Evolutionary conservation across 108 stramenopile species (phyloP).

Genomic region (Stephanodiscus minutulus): DNA sequence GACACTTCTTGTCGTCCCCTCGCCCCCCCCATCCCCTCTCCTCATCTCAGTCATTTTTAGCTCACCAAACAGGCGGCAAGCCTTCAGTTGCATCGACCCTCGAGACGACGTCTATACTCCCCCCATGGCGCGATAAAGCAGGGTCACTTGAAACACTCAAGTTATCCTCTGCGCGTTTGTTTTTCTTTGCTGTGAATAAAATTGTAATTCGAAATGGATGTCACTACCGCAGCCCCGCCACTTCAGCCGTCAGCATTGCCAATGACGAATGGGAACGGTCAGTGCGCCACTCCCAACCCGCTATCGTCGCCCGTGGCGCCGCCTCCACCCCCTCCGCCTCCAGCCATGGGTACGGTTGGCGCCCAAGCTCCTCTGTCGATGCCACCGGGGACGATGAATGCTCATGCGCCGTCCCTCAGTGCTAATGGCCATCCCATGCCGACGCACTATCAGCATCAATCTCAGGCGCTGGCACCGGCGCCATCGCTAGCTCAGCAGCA

Average conservation of each 20-base stretch:
- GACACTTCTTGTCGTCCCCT: neutral
- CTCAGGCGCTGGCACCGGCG: conserved; percentile 21
- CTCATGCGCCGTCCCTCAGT: conserved; percentile 13
- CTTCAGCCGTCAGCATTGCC: conserved; percentile 20
- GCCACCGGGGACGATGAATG: conserved; percentile 23
- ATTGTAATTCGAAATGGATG: neutral
- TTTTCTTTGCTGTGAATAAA: neutral
- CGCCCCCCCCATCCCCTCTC: neutral
- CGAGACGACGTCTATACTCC: neutral
- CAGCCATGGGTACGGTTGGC: neutral
- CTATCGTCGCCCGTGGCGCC: conserved; percentile 4
- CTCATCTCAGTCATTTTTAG: neutral
- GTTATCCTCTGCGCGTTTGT: neutral
- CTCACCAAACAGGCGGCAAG: neutral
- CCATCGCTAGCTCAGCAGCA: conserved; percentile 35
- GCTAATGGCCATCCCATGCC: conserved; percentile 39
- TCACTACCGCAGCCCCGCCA: conserved; percentile 8
- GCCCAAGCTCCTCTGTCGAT: conserved; percentile 13
- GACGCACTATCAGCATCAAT: conserved; percentile 51
- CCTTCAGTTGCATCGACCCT: neutral
- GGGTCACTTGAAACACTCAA: neutral
- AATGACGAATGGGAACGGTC: conserved; percentile 5
- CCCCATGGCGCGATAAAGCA: neutral
- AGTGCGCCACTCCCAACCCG: conserved; percentile 11
- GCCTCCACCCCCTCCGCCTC: conserved; percentile 3